Conservation (phyloP, 2,329 filamentous ascomycete species). For the Sporothrix luriei region DNA sequence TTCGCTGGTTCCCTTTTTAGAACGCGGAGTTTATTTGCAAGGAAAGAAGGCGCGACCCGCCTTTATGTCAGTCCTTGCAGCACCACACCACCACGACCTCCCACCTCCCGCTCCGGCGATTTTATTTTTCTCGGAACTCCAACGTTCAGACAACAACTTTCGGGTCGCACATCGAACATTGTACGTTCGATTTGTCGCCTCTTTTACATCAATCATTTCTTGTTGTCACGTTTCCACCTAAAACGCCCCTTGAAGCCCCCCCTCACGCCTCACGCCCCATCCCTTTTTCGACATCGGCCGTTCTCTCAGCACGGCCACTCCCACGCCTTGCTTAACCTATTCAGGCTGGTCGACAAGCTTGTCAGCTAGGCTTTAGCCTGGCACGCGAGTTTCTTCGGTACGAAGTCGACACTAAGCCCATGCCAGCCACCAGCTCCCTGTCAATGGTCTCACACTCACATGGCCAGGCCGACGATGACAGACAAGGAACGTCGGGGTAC, state of each 20-base stretch:
- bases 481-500: not conserved
- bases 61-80: not conserved
- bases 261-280: not conserved
- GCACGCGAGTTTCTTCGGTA: slow-evolving; percentile 14
- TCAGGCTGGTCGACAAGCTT: not conserved
- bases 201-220: not conserved
- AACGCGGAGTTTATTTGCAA: slow-evolving; percentile 17
- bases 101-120: not conserved
- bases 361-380: slow-evolving; percentile 13
- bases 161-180: not conserved
- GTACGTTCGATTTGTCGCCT: not conserved
- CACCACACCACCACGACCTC: not conserved
- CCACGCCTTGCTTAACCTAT: slow-evolving; percentile 16
- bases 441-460: slow-evolving; percentile 6
- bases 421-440: not conserved
- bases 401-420: not conserved
- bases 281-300: not conserved
- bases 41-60: slow-evolving; percentile 21
- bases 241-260: too few species aligned
- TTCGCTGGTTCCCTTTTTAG: not conserved
- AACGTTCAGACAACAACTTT: not conserved
- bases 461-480: not conserved
- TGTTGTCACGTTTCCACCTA: not conserved
- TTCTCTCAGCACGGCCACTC: slow-evolving; percentile 17
- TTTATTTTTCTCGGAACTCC: not conserved